Conservation (phyloP, 192 early-diverging fungal genomes). For the Glomus cerebriforme region DNA sequence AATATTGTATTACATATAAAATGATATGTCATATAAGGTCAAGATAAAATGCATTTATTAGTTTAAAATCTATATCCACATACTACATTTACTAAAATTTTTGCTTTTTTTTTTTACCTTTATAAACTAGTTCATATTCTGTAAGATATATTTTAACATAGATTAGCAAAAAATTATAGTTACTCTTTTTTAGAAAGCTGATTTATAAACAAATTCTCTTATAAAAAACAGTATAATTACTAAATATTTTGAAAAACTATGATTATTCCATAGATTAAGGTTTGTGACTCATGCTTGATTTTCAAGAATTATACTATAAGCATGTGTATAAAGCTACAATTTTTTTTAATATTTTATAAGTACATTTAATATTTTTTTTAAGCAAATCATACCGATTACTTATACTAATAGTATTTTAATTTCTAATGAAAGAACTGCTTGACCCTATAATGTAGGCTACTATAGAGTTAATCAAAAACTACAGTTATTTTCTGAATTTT, state of each 20-base stretch:
- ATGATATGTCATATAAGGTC: too few relatives aligned
- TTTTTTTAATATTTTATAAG: conserved; percentile 27
- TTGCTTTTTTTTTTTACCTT: too few relatives aligned
- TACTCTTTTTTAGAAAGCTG: conserved; percentile 17
- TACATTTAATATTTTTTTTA: conserved; percentile 23
- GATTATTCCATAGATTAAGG: conserved; percentile 27
- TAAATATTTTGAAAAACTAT: conserved; percentile 18
- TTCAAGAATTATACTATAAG: conserved; percentile 32
- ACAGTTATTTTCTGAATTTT: conserved; percentile 34
- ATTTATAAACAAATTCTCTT: conserved; percentile 30
- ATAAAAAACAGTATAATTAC: conserved; percentile 32
- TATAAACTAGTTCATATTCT: too few relatives aligned
- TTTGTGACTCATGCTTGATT: conserved; percentile 31
- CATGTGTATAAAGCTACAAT: conserved; percentile 1
- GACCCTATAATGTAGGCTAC: not conserved
- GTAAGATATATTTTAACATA: conserved; percentile 26
- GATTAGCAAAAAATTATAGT: too few relatives aligned
- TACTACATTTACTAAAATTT: too few relatives aligned
- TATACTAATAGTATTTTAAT: conserved; percentile 26
- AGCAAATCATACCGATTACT: not conserved
- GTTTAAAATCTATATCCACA: too few relatives aligned
- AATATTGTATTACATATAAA: too few relatives aligned
- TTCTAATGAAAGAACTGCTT: too few relatives aligned
- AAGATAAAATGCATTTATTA: too few relatives aligned
- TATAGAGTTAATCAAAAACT: conserved; percentile 29